Base-by-base conservation (phyloP, 768 basidiomycete species). In the Tulasnella sp. region DNA sequence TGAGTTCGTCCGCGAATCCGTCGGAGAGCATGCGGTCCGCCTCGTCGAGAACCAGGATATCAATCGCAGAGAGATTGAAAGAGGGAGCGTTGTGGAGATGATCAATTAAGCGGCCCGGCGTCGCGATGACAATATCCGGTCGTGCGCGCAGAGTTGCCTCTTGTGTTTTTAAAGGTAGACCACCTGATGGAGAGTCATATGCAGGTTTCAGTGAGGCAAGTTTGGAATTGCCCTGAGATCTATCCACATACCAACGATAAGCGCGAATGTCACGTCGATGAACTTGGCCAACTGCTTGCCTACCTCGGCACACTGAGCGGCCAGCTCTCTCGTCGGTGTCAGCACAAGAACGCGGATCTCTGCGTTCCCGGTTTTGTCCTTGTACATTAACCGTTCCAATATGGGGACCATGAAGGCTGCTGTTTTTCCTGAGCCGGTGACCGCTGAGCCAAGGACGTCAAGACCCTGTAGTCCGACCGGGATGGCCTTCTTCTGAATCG, bases 341-440 rank as follows among this genome's bases (percentile, higher is more conserved):
- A 98, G 81, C 29, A 98, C 78, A 41, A 99, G 80, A 69, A 96
- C 97, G 55, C 96, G 77, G 0, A 86, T 91, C 29, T 86, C 86
- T 19, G 89, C 86, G 15, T 88, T 84, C 69, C 84, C 88, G 17
- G 89, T 86, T 64, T 88, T 85, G 64, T 97, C 93, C 58, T 96
- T 80, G 68, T 94, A 98, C 56, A 94, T 72, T 29, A 99, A 76
- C 60, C 96, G 85, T 71, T 99, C 96, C 51, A 94, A 71, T 73
- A 94, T 86, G 42, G 96, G 96, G 61, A 98, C 84, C 67, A 87
- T 85, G 73, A 98, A 99, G 1, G 96, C 96, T 9, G 92, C 95
- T 1, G 96, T 99, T 76, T 99, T 99, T 61, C 96, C 96, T 3
- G 93, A 96, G 62, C 96, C 96, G 17, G 96, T 99, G 17, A 95